A percentile compares a stretch with the other conserved stretches of the same genome.
Conservation (phyloP, 495 filamentous ascomycete species). For the Penicillium verhagenii region DNA sequence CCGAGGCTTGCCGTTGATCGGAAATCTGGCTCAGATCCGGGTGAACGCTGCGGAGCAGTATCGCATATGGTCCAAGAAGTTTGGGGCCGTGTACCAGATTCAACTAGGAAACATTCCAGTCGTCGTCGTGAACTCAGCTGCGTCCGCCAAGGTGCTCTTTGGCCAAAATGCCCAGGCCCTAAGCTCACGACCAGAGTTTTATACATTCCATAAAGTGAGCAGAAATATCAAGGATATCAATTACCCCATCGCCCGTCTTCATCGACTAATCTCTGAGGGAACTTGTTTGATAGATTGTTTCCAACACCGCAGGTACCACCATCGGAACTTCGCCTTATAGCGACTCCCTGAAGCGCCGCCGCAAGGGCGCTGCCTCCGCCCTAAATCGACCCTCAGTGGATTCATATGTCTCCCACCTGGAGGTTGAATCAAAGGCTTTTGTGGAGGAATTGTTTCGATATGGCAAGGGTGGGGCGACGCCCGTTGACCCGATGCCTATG, state of each 20-base stretch:
- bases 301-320: conserved; percentile 62
- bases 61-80: conserved; percentile 54
- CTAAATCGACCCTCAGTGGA: conserved; percentile 61
- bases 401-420: conserved; percentile 59
- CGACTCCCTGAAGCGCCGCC: conserved; percentile 59
- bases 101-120: conserved; percentile 61
- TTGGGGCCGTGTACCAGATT: conserved; percentile 64
- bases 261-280: background rate
- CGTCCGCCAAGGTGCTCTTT: conserved; percentile 56
- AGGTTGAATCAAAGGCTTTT: conserved; percentile 59
- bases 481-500: conserved; percentile 60
- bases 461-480: conserved; percentile 49
- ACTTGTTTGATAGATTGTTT: conserved; percentile 47
- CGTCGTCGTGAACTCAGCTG: conserved; percentile 59
- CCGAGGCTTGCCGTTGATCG: conserved; percentile 56
- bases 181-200: conserved; percentile 59
- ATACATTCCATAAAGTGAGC: conserved; percentile 64
- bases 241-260: background rate
- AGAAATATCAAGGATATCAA: background rate
- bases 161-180: conserved; percentile 58
- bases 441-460: conserved; percentile 57
- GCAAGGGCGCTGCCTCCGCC: conserved; percentile 63
- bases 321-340: conserved; percentile 65
- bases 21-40: conserved; percentile 61
- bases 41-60: conserved; percentile 61